Percentiles rank a stretch among this genome's conserved stretches.
phyloP scores from a whole-genome alignment of 768 basidiomycete genomes.

The Sporobolomyces phaffii region DNA sequence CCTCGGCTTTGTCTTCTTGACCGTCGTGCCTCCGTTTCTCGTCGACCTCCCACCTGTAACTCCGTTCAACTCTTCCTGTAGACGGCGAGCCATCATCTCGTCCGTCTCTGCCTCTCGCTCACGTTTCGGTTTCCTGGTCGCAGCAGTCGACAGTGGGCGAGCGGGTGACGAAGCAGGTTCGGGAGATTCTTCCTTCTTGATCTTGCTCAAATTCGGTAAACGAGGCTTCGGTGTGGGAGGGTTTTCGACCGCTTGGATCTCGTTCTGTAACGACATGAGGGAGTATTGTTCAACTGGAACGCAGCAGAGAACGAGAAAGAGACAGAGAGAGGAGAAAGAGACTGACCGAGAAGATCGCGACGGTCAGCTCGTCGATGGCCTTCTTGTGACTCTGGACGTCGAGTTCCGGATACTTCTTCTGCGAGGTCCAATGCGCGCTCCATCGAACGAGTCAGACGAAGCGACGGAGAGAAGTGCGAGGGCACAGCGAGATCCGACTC shows the following conservation, averaged over 20 bases:
- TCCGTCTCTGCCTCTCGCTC: constrained; percentile 1
- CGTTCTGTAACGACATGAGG: too few species aligned
- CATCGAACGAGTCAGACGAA: background rate
- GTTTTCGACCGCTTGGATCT: constrained; percentile 1
- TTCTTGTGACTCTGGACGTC: constrained; percentile 23
- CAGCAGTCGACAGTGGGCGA: background rate
- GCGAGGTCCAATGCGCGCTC: background rate
- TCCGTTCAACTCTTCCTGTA: constrained; percentile 14
- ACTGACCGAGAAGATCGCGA: background rate
- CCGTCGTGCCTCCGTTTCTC: constrained; percentile 5
- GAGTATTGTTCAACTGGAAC: too few species aligned
- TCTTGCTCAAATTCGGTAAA: background rate
- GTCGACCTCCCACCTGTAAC: background rate
- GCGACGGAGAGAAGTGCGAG: background rate
- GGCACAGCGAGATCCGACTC: background rate
- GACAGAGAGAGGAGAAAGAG: background rate
- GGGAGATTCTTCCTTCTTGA: constrained; percentile 13
- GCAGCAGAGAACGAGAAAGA: background rate
- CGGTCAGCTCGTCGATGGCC: constrained; percentile 25
- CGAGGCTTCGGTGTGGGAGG: background rate
- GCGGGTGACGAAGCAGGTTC: constrained; percentile 9
- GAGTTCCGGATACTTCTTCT: constrained; percentile 14
- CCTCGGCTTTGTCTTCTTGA: background rate
- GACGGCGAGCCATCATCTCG: constrained; percentile 10
- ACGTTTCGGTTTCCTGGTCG: background rate